phyloP scores from a whole-genome alignment of 163 green algal genomes.

The Chlamydomonas reinhardtii region DNA sequence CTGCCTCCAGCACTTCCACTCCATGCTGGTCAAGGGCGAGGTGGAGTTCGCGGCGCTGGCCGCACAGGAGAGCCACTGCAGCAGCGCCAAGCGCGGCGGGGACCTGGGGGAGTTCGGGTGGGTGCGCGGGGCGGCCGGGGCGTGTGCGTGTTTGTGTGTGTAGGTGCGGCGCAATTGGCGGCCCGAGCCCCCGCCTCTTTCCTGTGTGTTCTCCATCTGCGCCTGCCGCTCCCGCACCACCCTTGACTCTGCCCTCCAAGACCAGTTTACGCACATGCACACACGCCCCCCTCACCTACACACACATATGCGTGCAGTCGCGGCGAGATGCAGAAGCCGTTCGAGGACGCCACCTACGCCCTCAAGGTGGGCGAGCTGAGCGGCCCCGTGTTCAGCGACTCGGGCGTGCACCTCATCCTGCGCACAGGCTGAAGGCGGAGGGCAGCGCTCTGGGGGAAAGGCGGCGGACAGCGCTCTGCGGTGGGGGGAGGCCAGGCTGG shows the following conservation, averaged over 20 bases:
- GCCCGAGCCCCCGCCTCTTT: too few species aligned
- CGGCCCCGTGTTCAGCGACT: slow-evolving; percentile 82
- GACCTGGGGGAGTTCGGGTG: slow-evolving; percentile 90
- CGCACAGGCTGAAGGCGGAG: slow-evolving; percentile 72
- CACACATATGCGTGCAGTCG: slow-evolving; percentile 51
- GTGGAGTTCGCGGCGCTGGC: slow-evolving; percentile 78
- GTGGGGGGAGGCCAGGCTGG: too few species aligned
- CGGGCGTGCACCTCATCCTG: slow-evolving; percentile 91
- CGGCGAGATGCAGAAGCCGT: slow-evolving; percentile 90
- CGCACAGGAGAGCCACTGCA: slow-evolving; percentile 87
- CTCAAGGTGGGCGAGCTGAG: slow-evolving; percentile 81
- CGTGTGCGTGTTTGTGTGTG: too few species aligned
- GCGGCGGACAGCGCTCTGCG: too few species aligned
- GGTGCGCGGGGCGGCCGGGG: not conserved
- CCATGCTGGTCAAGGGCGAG: slow-evolving; percentile 65
- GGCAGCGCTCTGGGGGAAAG: too few species aligned
- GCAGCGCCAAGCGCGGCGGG: slow-evolving; percentile 82
- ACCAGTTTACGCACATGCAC: too few species aligned
- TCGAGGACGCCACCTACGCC: slow-evolving; percentile 83
- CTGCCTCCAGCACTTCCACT: slow-evolving; percentile 60
- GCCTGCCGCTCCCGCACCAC: too few species aligned
- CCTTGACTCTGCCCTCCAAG: too few species aligned
- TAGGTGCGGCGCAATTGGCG: too few species aligned
- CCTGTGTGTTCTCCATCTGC: too few species aligned
- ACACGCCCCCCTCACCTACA: too few species aligned